Evolutionary conservation across 164 flowering plant genomes (phyloP), one percentile per base, ranked within the genome.

Genomic region (Piper longum): DNA sequence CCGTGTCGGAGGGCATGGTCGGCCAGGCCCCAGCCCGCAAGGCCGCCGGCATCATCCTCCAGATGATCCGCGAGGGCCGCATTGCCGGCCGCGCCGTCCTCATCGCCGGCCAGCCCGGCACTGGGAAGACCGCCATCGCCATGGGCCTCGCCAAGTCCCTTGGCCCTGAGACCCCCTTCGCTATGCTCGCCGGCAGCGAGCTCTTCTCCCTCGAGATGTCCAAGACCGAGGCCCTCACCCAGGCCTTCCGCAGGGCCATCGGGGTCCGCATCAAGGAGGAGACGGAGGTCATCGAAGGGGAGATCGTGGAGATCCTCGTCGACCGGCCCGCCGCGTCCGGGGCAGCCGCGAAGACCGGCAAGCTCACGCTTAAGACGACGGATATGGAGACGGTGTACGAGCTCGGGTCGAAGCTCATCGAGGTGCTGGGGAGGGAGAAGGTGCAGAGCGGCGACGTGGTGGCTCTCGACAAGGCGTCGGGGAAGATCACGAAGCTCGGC

Each of bases 371-470:
- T 69, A 92, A 89, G 84, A 88, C 98, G 26, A 92, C 98, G 26
- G 97, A 92, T 63, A 92, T 92, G 98, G 97, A 92, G 78, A 86
- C 97, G 0, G 89, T 86, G 26, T 89, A 92, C 61, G 97, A 92
- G 45, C 62, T 92, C 69, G 98, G 98, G 54, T 83, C 84, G 6
- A 92, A 92, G 80, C 86, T 92, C 96, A 92, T 92, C 61, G 98
- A 92, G 80, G 84, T 91, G 0, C 59, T 92, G 72, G 83, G 82
- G 63, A 89, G 86, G 82, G 86, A 92, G 81, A 92, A 92, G 78
- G 96, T 89, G 52, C 91, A 86, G 82, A 89, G 98, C 59, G 97
- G 98, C 18, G 97, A 93, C 71, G 96, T 93, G 16, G 74, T 93
- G 58, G 98, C 85, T 1, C 86, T 93, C 43, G 97, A 93, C 69